A percentile compares a stretch with the other conserved stretches of the same genome.
Conservation (phyloP, 2,329 filamentous ascomycete genomes). For the Lachnellula hyalina region DNA sequence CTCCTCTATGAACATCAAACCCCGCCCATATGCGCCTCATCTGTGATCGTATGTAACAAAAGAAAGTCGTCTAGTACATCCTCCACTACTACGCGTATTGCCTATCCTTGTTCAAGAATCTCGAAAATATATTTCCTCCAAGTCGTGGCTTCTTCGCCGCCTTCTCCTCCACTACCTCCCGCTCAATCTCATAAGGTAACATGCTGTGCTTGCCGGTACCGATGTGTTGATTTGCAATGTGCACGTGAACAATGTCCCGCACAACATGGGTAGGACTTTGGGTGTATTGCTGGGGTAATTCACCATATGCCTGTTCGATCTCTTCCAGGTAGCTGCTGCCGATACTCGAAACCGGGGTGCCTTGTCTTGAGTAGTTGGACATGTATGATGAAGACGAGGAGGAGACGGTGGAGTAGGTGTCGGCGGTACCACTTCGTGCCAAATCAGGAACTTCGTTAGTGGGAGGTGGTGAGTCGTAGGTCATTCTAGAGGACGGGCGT, state of each 20-base stretch:
- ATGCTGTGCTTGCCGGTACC: constrained; percentile 19
- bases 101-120: constrained; percentile 18
- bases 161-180: constrained; percentile 20
- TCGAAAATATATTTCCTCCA: constrained; percentile 23
- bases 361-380: constrained; percentile 24
- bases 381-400: constrained; percentile 32
- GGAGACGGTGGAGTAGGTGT: constrained; percentile 25
- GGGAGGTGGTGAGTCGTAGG: constrained; percentile 32
- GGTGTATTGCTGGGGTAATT: constrained; percentile 8
- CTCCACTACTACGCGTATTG: constrained; percentile 1
- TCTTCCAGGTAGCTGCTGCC: constrained; percentile 28
- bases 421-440: constrained; percentile 29
- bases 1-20: neutral
- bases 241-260: constrained; percentile 26
- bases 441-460: constrained; percentile 33
- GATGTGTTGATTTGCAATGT: constrained; percentile 18
- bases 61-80: constrained; percentile 1
- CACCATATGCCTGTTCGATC: constrained; percentile 8
- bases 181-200: constrained; percentile 30
- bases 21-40: neutral
- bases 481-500: neutral
- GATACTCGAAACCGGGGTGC: constrained; percentile 32
- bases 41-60: constrained; percentile 1
- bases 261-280: constrained; percentile 7
- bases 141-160: constrained; percentile 22